Conservation (phyloP, 2,329 filamentous ascomycete genomes). For the Huntiella decipiens region DNA sequence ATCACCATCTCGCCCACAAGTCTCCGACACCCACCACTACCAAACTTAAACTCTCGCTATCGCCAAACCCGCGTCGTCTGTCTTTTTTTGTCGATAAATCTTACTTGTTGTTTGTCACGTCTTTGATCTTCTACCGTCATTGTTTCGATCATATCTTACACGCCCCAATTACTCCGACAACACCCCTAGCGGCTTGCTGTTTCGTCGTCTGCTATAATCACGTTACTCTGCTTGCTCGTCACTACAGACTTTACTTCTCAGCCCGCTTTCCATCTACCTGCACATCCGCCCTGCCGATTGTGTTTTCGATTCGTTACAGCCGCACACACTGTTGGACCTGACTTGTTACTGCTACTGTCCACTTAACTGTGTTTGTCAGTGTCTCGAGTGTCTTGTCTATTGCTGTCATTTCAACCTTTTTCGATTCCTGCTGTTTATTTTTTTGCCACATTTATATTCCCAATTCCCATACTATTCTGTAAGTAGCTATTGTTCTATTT, state of each 20-base stretch:
- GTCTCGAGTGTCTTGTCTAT: not conserved
- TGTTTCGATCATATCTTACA: not conserved
- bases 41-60: not conserved
- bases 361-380: slow-evolving; percentile 2
- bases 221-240: not conserved
- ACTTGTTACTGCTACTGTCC: not conserved
- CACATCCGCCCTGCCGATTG: slow-evolving; percentile 1
- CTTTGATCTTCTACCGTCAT: not conserved
- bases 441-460: not conserved
- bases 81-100: too few relatives aligned
- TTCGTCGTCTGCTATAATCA: not conserved
- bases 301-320: slow-evolving; percentile 10
- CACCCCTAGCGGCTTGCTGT: not conserved
- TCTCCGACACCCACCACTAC: not conserved
- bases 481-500: not conserved
- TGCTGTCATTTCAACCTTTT: not conserved
- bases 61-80: too few relatives aligned
- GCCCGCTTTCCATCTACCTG: not conserved
- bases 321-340: not conserved
- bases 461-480: slow-evolving; percentile 6
- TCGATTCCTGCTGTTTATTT: slow-evolving; percentile 5
- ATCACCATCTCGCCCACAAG: slow-evolving; percentile 1
- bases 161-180: not conserved
- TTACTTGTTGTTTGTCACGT: too few relatives aligned
- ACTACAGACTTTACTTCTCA: not conserved